These are phyloP conservation scores for Arthrinium puccinioides DNA, from an alignment of 2,329 filamentous ascomycete genomes.

Conservation along the genomic window DNA sequence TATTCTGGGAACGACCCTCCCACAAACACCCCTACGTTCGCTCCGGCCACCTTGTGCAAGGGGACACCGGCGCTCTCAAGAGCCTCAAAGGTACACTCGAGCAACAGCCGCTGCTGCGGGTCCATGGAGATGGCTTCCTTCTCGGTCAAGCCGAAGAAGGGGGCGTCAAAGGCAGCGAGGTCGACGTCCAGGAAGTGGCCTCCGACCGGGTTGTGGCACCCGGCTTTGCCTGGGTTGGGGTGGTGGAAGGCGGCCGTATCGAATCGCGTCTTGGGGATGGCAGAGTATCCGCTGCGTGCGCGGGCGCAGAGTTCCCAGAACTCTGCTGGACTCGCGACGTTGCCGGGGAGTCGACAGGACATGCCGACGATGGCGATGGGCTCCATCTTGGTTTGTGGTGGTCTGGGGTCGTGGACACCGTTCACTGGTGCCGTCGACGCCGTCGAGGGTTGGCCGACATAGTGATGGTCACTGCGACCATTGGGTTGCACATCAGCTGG, in stretches of 20 bases:
- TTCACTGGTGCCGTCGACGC: no score
- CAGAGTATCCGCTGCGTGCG: slow-evolving; percentile 18
- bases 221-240: slow-evolving; percentile 24
- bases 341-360: slow-evolving; percentile 21
- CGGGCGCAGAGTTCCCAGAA: slow-evolving; percentile 24
- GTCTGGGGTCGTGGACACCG: no score
- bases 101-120: slow-evolving; percentile 43
- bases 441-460: no score
- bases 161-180: slow-evolving; percentile 20
- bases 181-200: slow-evolving; percentile 25
- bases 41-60: slow-evolving; percentile 37
- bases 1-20: slow-evolving; percentile 42
- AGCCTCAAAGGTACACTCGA: slow-evolving; percentile 48
- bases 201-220: slow-evolving; percentile 17
- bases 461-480: no score
- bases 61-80: slow-evolving; percentile 40
- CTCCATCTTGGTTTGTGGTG: no score
- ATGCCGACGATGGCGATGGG: slow-evolving; percentile 26
- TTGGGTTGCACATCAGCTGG: no score
- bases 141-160: slow-evolving; percentile 29
- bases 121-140: slow-evolving; percentile 36
- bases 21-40: slow-evolving; percentile 42
- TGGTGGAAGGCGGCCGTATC: slow-evolving; percentile 24
- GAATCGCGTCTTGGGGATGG: slow-evolving; percentile 24
- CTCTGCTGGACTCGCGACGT: slow-evolving; percentile 20